phyloP scores from a whole-genome alignment of 2,329 filamentous ascomycete genomes.

The Hypoxylon sp. region DNA sequence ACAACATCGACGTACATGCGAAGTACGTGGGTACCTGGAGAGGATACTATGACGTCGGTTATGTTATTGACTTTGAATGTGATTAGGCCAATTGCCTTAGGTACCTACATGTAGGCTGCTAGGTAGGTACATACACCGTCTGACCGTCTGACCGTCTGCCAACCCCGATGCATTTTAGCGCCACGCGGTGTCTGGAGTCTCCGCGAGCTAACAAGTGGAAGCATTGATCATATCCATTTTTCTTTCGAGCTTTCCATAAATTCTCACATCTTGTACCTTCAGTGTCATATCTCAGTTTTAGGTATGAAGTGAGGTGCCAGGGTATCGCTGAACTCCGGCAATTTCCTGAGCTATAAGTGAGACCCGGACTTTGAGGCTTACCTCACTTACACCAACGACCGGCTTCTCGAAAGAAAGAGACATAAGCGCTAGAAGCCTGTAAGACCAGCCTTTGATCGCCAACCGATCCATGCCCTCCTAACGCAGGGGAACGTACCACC shows the following conservation, averaged over 20 bases:
- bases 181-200: background rate
- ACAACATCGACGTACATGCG: background rate
- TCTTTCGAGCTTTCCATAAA: background rate
- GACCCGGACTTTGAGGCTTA: constrained; percentile 14
- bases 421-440: constrained; percentile 38
- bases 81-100: constrained; percentile 3
- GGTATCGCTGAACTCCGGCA: background rate
- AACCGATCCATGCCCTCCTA: constrained; percentile 33
- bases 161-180: constrained; percentile 18
- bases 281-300: background rate
- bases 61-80: background rate
- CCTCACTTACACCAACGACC: constrained; percentile 1
- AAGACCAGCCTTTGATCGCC: constrained; percentile 29
- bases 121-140: background rate
- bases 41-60: constrained; percentile 14
- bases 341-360: constrained; percentile 7
- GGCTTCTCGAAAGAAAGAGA: background rate
- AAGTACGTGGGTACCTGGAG: constrained; percentile 14
- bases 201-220: background rate
- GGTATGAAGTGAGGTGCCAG: background rate
- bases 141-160: background rate
- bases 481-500: constrained; percentile 43
- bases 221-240: background rate
- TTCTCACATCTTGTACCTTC: background rate
- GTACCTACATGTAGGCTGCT: no score